These are phyloP conservation scores for Periconia macrospinosa DNA, from an alignment of 2,329 filamentous ascomycete genomes.

Conservation along the genomic window DNA sequence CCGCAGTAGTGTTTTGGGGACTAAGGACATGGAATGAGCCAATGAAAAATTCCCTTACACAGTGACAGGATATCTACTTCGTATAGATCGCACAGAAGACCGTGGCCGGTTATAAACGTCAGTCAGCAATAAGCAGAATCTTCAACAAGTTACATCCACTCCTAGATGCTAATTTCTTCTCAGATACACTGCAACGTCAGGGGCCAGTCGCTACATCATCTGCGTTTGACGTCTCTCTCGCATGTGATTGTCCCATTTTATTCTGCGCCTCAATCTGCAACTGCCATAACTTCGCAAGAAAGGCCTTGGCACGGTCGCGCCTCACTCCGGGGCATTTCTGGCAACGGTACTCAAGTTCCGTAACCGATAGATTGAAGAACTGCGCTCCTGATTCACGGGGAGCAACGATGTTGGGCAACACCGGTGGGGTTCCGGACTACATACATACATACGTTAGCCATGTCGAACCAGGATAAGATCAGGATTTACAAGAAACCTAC, in stretches of 20 bases:
- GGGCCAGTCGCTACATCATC: too few species aligned
- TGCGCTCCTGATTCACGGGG: constrained; percentile 48
- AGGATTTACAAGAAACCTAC: constrained; percentile 30
- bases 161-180: too few species aligned
- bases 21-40: too few species aligned
- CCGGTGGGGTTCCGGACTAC: constrained; percentile 46
- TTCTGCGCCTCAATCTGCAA: constrained; percentile 7
- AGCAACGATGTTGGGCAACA: constrained; percentile 41
- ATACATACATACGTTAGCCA: constrained; percentile 1
- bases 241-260: neutral
- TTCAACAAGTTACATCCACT: too few species aligned
- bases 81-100: too few species aligned
- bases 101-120: too few species aligned
- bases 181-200: too few species aligned
- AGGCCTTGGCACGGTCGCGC: constrained; percentile 45
- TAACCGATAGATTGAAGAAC: constrained; percentile 44
- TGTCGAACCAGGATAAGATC: constrained; percentile 1
- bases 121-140: too few species aligned
- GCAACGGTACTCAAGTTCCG: constrained; percentile 48
- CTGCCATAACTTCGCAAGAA: constrained; percentile 49
- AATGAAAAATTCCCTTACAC: too few species aligned
- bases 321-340: constrained; percentile 42
- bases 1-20: too few species aligned
- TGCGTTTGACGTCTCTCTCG: too few species aligned
- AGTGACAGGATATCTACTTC: too few species aligned